Evolutionary conservation across 176 grass and related monocot species (phyloP).

Genomic region (Alopecurus myosuroides): DNA sequence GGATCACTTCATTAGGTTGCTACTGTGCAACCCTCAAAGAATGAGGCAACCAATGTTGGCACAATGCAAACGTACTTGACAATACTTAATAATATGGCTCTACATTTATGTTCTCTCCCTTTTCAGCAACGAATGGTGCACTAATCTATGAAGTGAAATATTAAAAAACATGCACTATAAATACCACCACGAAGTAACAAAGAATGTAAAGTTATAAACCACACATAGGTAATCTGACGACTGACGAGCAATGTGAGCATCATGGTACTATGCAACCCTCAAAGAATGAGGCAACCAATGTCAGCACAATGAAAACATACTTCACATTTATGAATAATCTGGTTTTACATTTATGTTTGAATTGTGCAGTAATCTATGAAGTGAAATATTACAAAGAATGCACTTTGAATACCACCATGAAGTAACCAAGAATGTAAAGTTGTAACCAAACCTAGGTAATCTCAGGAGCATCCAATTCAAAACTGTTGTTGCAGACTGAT

Average conservation of each 20-base stretch:
- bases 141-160: slow-evolving; percentile 1
- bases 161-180: slow-evolving; percentile 1
- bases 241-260: too few species aligned
- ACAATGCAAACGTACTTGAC: slow-evolving; percentile 14
- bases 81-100: background rate
- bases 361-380: too few species aligned
- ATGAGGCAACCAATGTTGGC: background rate
- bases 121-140: background rate
- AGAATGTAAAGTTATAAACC: background rate
- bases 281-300: too few species aligned
- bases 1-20: background rate
- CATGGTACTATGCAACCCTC: too few species aligned
- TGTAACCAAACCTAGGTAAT: slow-evolving; percentile 49
- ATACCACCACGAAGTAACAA: background rate
- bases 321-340: too few species aligned
- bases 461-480: slow-evolving; percentile 49
- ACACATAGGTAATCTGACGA: slow-evolving; percentile 56
- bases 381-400: slow-evolving; percentile 9
- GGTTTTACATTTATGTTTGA: too few species aligned
- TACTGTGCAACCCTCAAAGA: background rate
- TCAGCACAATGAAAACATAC: too few species aligned
- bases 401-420: background rate
- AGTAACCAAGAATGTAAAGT: background rate
- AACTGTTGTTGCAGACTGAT: slow-evolving; percentile 45
- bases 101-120: background rate